Base-by-base conservation (phyloP, 140 eudicot species). In the Anethum foeniculum region DNA sequence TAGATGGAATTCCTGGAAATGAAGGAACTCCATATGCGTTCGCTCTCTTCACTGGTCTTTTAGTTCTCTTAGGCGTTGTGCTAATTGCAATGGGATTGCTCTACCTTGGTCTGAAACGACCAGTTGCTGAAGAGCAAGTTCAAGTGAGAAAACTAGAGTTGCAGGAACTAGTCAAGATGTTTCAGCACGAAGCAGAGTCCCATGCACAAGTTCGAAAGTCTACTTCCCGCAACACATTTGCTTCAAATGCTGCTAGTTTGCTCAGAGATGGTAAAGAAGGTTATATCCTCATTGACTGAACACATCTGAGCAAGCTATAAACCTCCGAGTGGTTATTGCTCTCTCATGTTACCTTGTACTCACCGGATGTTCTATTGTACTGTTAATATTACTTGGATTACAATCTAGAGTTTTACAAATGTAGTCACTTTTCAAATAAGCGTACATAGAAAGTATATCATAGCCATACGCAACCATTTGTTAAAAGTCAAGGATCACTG, bases 1-100 rank as follows among this genome's bases (percentile, higher is more conserved):
- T 90, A 74, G 96, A 90, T 19, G 96, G 96, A 9, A 91, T 91
- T 32, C 96, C 96, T 1, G 96, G 96, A 54, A 60, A 89, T 4
- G 84, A 83, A 54, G 67, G 82, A 19, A 41, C 93, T 67, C 96
- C 93, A 10, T 89, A 78, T n/a, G 91, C 96, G 41, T 91, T 91
- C 69, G 88, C 83, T 32, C n/a, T 89, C 6, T 91, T 91, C 82
- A 75, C 96, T 1, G 86, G 89, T 62, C 38, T 85, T 36, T 85
- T 91, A 39, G 36, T 73, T 13, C 79, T 91, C 83, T 58, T 89
- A 80, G 93, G 96, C 23, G 38, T 79, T 25, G 81, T 86, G 51
- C 81, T 91, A 23, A 89, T 91, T 28, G 87, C 56, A 34, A 86
- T 91, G 36, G 96, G 96, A 49, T 77, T 91, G 79, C 78, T 91